Evolutionary conservation across 139 green algal species (phyloP).

Genomic region (Chlorella sp.): DNA sequence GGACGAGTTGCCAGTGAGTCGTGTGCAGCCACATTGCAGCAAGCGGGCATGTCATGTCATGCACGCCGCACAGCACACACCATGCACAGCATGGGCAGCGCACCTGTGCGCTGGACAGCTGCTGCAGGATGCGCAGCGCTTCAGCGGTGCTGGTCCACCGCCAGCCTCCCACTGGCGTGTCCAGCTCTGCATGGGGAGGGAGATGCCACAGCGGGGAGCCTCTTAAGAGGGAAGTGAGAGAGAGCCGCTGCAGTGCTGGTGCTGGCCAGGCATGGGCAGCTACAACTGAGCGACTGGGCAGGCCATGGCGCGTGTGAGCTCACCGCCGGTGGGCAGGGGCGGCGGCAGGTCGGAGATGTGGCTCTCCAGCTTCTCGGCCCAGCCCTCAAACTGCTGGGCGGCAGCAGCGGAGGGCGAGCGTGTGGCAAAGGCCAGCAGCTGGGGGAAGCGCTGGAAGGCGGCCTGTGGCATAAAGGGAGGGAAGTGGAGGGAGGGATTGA

Average conservation of each 20-base stretch:
- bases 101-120: neutral
- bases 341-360: conserved; percentile 25
- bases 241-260: too few species aligned
- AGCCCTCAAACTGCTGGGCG: neutral
- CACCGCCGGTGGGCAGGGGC: conserved; percentile 12
- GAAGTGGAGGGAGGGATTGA: too few species aligned
- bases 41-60: too few species aligned
- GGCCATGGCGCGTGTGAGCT: too few species aligned
- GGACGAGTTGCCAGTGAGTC: too few species aligned
- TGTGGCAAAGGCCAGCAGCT: conserved; percentile 1
- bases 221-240: too few species aligned
- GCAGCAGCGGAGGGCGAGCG: neutral
- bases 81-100: neutral
- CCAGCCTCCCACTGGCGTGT: conserved; percentile 9
- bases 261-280: too few species aligned
- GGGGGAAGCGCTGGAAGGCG: neutral
- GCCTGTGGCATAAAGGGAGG: neutral
- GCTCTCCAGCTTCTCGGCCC: neutral
- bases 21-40: too few species aligned
- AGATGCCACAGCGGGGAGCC: too few species aligned
- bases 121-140: conserved; percentile 25
- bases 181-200: neutral
- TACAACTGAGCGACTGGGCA: too few species aligned
- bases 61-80: neutral
- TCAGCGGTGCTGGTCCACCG: conserved; percentile 20